These are phyloP conservation scores for Viola odorata DNA, from an alignment of 345 rosid species.

Conservation along the genomic window DNA sequence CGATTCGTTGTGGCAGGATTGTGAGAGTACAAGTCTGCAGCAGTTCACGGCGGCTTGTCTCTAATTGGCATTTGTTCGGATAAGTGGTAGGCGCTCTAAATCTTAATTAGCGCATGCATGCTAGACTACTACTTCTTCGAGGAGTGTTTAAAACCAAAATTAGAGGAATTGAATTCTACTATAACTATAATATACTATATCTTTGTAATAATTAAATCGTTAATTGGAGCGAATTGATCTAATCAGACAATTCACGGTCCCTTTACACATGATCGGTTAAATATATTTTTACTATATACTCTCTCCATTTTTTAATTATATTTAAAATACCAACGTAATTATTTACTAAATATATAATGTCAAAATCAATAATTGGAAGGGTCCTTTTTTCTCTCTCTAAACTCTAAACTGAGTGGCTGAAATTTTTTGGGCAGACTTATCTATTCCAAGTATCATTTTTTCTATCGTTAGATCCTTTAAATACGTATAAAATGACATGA, in stretches of 20 bases:
- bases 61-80: conserved; percentile 6
- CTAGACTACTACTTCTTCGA: background rate
- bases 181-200: background rate
- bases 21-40: conserved; percentile 24
- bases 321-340: too few species aligned
- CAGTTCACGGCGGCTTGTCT: conserved; percentile 44
- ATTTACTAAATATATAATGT: too few species aligned
- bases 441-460: too few species aligned
- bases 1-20: conserved; percentile 50
- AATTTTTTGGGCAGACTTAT: too few species aligned
- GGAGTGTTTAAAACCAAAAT: background rate
- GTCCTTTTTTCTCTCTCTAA: too few species aligned
- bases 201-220: background rate
- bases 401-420: too few species aligned
- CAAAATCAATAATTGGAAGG: too few species aligned
- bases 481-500: too few species aligned
- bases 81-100: background rate
- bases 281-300: too few species aligned
- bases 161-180: background rate
- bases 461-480: too few species aligned
- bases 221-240: background rate
- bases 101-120: background rate
- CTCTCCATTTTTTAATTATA: too few species aligned
- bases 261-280: background rate
- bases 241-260: background rate